Conservation (phyloP, 1,284 basidiomycete species). For the Sporisorium iseilematis-ciliati region DNA sequence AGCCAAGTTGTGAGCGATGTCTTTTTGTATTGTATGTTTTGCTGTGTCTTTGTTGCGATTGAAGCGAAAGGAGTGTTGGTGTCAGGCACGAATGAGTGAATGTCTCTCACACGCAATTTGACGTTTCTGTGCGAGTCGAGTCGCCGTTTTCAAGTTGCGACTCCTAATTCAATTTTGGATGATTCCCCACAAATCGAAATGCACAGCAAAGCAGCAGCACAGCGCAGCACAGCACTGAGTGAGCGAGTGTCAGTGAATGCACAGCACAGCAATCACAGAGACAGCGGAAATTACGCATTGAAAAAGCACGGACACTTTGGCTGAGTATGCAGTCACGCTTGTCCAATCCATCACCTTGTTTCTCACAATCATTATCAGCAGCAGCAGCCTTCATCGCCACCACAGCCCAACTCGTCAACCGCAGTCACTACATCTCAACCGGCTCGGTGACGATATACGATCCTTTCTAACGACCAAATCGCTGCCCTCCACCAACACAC, state of each 20-base stretch:
- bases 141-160: too few species aligned
- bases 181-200: constrained; percentile 6
- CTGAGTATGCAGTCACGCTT: background rate
- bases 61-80: background rate
- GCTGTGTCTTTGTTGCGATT: background rate
- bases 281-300: background rate
- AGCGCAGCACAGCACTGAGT: constrained; percentile 18
- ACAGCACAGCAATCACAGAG: constrained; percentile 1
- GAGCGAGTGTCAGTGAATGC: background rate
- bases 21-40: constrained; percentile 3
- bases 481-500: background rate
- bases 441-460: background rate
- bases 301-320: background rate
- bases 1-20: constrained; percentile 24
- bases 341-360: background rate
- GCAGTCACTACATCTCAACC: background rate
- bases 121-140: too few species aligned
- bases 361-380: background rate
- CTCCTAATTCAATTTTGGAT: background rate
- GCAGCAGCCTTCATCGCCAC: background rate
- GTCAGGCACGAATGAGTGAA: background rate
- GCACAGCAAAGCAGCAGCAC: constrained; percentile 12
- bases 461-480: background rate
- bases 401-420: background rate
- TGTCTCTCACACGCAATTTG: too few species aligned